Conservation (phyloP, 2,329 filamentous ascomycete genomes). For the Arthroderma sp. region DNA sequence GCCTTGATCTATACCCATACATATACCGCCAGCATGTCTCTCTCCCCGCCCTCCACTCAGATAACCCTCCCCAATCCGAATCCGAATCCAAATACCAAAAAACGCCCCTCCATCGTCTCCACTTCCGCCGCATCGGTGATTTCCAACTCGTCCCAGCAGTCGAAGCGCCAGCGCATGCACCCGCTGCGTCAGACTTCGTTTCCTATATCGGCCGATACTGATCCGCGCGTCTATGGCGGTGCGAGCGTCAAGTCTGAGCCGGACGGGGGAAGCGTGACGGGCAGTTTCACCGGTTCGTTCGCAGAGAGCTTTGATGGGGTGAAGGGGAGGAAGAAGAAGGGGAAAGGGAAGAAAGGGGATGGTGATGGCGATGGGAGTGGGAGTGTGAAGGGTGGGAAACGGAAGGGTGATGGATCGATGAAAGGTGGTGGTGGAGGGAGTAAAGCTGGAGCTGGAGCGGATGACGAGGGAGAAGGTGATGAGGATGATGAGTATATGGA, state of each 20-base stretch:
- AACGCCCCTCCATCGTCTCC: conserved; percentile 9
- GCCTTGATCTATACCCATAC: not conserved
- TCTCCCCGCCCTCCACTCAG: conserved; percentile 8
- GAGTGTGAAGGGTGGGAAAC: conserved; percentile 19
- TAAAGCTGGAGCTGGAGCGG: conserved; percentile 14
- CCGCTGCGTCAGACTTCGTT: conserved; percentile 37
- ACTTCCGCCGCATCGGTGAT: conserved; percentile 7
- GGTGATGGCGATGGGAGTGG: conserved; percentile 15
- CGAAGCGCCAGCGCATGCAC: conserved; percentile 25
- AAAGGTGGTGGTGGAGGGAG: conserved; percentile 10
- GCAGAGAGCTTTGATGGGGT: conserved; percentile 28
- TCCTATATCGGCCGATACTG: conserved; percentile 22
- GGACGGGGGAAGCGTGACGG: conserved; percentile 29
- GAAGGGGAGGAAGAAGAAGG: conserved; percentile 21
- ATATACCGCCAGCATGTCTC: conserved; percentile 4
- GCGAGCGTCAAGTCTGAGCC: conserved; percentile 9
- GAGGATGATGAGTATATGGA: conserved; percentile 40
- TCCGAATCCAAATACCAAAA: conserved; percentile 11
- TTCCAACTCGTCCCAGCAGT: conserved; percentile 13
- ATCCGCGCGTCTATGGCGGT: conserved; percentile 18
- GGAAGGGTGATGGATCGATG: conserved; percentile 16
- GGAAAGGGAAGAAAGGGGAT: conserved; percentile 20
- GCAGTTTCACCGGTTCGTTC: conserved; percentile 30
- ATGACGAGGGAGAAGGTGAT: conserved; percentile 32
- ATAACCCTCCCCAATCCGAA: conserved; percentile 8